Conservation (phyloP, 192 early-diverging fungal species). For the Pilobolus umbonatus region DNA sequence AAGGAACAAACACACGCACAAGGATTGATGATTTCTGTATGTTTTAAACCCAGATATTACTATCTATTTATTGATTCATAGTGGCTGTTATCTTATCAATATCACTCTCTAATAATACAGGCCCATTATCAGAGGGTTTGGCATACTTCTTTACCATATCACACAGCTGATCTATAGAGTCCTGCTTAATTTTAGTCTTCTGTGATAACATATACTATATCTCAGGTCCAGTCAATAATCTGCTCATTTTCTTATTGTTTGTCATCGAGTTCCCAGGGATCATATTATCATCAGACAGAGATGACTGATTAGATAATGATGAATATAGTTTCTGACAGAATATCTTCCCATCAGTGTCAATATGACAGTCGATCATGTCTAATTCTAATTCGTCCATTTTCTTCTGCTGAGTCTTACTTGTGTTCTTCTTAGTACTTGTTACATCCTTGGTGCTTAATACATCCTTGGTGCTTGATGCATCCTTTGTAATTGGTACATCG, state of each 20-base stretch:
- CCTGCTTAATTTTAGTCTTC: slow-evolving; percentile 4
- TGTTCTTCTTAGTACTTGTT: not conserved
- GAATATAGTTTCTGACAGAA: not conserved
- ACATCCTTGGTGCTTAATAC: not conserved
- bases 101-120: slow-evolving; percentile 13
- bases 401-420: not conserved
- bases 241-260: not conserved
- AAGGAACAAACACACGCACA: too few species aligned
- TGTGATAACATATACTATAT: slow-evolving; percentile 18
- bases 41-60: too few species aligned
- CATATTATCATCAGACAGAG: not conserved
- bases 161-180: slow-evolving; percentile 10
- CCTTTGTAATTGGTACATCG: too few species aligned
- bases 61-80: slow-evolving; percentile 24
- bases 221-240: slow-evolving; percentile 7
- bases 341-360: not conserved
- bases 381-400: not conserved
- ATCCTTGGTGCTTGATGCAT: not conserved
- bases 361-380: slow-evolving; percentile 11
- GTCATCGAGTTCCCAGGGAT: not conserved
- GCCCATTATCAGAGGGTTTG: slow-evolving; percentile 17
- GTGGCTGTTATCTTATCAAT: slow-evolving; percentile 6
- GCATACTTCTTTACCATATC: slow-evolving; percentile 13
- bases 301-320: not conserved
- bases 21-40: too few species aligned